phyloP scores from a whole-genome alignment of 805 yeast species.

The Lachancea sp. region DNA sequence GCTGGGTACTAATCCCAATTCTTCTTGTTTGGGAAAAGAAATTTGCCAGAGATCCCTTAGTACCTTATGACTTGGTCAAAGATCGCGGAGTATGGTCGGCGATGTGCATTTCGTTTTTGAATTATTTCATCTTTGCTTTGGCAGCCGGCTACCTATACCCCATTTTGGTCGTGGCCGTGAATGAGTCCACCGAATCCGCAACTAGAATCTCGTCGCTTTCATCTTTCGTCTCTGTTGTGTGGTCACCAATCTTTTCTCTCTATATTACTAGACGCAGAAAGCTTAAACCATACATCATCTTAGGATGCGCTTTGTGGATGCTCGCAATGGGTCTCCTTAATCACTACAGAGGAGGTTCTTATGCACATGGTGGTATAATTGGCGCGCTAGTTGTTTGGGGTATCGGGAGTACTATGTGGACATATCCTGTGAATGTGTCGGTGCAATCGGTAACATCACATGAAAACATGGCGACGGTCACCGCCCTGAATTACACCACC shows the following conservation, averaged over 20 bases:
- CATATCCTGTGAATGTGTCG: slow-evolving; percentile 57
- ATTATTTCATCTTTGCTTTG: slow-evolving; percentile 60
- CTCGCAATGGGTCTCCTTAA: slow-evolving; percentile 48
- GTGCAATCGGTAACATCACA: slow-evolving; percentile 56
- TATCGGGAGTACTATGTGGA: slow-evolving; percentile 53
- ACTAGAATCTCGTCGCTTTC: slow-evolving; percentile 55
- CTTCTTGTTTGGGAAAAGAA: slow-evolving; percentile 54
- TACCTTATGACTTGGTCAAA: slow-evolving; percentile 51
- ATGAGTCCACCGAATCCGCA: slow-evolving; percentile 49
- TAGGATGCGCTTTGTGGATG: slow-evolving; percentile 55
- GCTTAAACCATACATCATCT: slow-evolving; percentile 52
- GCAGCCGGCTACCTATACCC: slow-evolving; percentile 66
- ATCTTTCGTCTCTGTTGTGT: slow-evolving; percentile 58
- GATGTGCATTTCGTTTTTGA: slow-evolving; percentile 48
- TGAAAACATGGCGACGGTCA: slow-evolving; percentile 61
- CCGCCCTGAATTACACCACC: slow-evolving; percentile 52
- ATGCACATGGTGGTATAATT: slow-evolving; percentile 50
- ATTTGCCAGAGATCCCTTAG: slow-evolving; percentile 53
- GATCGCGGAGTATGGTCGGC: slow-evolving; percentile 76
- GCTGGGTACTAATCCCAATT: slow-evolving; percentile 54
- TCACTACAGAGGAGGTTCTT: slow-evolving; percentile 49
- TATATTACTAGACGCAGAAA: slow-evolving; percentile 43
- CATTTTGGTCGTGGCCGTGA: slow-evolving; percentile 56
- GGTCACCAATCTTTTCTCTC: slow-evolving; percentile 54
- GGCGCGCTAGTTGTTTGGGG: slow-evolving; percentile 49